Evolutionary conservation across 306 rosid genomes (phyloP).

Genomic region (Canavalia gladiata): DNA sequence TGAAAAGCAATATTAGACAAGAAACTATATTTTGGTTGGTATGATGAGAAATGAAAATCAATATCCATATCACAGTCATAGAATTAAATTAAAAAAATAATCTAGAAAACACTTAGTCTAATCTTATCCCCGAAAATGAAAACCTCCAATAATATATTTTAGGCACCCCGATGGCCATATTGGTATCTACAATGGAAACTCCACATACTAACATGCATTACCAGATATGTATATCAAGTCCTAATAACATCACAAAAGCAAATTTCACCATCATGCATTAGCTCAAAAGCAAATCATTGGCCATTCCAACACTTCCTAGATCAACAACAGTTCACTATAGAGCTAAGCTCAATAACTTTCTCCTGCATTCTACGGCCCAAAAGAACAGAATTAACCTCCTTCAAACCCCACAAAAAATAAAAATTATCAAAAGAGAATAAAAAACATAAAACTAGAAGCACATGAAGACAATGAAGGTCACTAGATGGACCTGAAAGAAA

Average conservation of each 20-base stretch:
- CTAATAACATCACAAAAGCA: neutral
- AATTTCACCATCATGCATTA: slow-evolving; percentile 13
- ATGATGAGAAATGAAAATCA: neutral
- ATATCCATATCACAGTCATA: neutral
- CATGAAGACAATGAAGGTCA: neutral
- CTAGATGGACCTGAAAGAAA: slow-evolving; percentile 36
- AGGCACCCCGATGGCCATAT: neutral
- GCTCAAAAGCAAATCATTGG: slow-evolving; percentile 18
- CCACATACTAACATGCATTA: neutral
- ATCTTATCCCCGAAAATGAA: too few relatives aligned
- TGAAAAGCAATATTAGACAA: neutral
- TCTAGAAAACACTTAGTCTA: too few relatives aligned
- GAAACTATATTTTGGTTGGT: neutral
- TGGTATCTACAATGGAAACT: neutral
- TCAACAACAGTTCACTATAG: neutral
- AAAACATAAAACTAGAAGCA: too few relatives aligned
- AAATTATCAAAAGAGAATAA: neutral
- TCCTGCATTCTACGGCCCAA: neutral
- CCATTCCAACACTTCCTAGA: neutral
- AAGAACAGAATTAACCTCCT: neutral
- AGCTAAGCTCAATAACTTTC: neutral
- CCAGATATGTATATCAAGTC: neutral
- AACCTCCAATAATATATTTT: neutral
- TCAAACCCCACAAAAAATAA: slow-evolving; percentile 4
- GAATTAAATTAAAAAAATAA: too few relatives aligned